Evolutionary conservation across 1,284 basidiomycete species (phyloP), one percentile per base, ranked within the genome.

Genomic region (Trichosporon ovoides): DNA sequence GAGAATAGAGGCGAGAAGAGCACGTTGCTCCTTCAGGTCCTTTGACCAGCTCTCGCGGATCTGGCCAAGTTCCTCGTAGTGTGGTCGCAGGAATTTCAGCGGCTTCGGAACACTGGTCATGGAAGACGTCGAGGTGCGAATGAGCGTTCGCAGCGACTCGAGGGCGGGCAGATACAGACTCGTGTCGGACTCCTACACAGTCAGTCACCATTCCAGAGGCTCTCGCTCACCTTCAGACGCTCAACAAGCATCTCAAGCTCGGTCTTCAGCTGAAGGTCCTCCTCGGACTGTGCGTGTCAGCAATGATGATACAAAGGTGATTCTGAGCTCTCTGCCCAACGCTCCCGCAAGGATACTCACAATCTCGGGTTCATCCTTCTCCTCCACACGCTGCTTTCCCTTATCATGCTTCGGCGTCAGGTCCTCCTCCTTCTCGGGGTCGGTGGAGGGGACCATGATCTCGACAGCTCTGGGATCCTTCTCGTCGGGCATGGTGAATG

Each of bases 21-120:
- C 91, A 82, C 89, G 89, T 80, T 92, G 83, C 67, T 88, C 86
- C 36, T 43, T 87, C 86, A 68, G 83, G 63, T 34, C 63, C 7
- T 65, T 64, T 10, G 83, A 71, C 91, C 91, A 97, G 50, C 82
- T 81, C 61, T 90, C 87, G 76, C 91, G 88, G 19, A 95, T 79
- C 36, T 80, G 79, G 74, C 93, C 90, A 55, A 99, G 82, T 63
- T 88, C 88, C 40, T 89, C 88, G 76, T 96, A 98, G 73, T 94
- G 89, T 28, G 94, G 95, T 61, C 94, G 87, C 51, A 99, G 84
- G 80, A 98, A 99, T 79, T 99, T 99, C 64, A 99, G 84, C 35
- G 96, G 96, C 81, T 99, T 98, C 3, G 96, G 96, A 13, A 99
- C 96, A 14, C 91, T 95, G n/a, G 96, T 99, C 95, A 99, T 98